These are phyloP conservation scores for Ensete glaucum DNA, from an alignment of 176 grass and related monocot species.

Conservation along the genomic window DNA sequence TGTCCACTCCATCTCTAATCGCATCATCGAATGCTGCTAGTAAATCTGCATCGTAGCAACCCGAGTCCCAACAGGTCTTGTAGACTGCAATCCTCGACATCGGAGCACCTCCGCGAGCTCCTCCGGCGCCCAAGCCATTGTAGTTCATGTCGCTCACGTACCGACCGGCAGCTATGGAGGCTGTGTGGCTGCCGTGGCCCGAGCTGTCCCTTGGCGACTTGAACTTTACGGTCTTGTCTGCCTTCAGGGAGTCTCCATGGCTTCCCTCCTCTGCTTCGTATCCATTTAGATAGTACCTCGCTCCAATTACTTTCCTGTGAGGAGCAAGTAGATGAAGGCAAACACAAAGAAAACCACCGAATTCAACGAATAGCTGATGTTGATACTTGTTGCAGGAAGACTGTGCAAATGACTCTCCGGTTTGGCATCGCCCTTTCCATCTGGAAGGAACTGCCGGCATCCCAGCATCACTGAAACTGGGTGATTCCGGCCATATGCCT, in stretches of 20 bases:
- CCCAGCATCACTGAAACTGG: slow-evolving; percentile 14
- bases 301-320: slow-evolving; percentile 21
- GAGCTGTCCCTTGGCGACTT: slow-evolving; percentile 25
- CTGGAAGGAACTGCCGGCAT: slow-evolving; percentile 16
- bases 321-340: neutral
- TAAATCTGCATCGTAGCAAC: slow-evolving; percentile 22
- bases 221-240: slow-evolving; percentile 2
- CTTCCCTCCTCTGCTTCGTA: slow-evolving; percentile 15
- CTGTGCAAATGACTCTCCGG: neutral
- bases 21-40: slow-evolving; percentile 22
- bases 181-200: slow-evolving; percentile 22
- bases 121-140: slow-evolving; percentile 18
- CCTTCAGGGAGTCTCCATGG: neutral
- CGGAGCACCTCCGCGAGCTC: slow-evolving; percentile 18
- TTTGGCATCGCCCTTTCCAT: slow-evolving; percentile 20
- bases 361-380: too few relatives aligned
- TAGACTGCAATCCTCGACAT: slow-evolving; percentile 26
- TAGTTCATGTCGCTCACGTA: slow-evolving; percentile 19
- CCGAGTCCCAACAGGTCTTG: slow-evolving; percentile 20
- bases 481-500: slow-evolving; percentile 21
- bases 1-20: slow-evolving; percentile 22
- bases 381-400: slow-evolving; percentile 16
- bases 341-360: neutral
- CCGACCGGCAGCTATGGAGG: slow-evolving; percentile 17
- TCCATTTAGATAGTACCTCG: slow-evolving; percentile 16